Evolutionary conservation across 352 stramenopile species (phyloP).

Genomic region (Phytophthora syringae): DNA sequence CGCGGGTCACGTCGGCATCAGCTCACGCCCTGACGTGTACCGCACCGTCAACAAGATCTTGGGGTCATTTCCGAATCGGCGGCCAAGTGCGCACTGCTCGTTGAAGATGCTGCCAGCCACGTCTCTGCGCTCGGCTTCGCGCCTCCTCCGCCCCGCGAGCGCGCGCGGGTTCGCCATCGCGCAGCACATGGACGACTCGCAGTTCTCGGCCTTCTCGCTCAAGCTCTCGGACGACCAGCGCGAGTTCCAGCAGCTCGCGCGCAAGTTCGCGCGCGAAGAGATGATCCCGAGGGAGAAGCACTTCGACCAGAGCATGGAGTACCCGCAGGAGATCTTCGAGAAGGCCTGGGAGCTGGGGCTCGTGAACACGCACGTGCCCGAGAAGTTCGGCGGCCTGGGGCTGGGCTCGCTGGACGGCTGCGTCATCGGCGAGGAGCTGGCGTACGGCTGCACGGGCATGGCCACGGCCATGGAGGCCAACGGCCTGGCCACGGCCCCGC

Average conservation of each 20-base stretch:
- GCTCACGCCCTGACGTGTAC: not conserved
- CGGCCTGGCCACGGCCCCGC: slow-evolving; percentile 76
- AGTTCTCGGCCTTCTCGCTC: slow-evolving; percentile 62
- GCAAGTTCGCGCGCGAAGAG: slow-evolving; percentile 91
- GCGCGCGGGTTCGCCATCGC: slow-evolving; percentile 49
- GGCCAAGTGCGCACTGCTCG: not conserved
- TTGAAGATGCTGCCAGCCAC: slow-evolving; percentile 19
- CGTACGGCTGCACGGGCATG: slow-evolving; percentile 92
- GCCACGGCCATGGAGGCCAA: slow-evolving; percentile 93
- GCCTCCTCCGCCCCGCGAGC: slow-evolving; percentile 18
- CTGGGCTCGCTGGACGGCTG: slow-evolving; percentile 83
- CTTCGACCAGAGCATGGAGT: slow-evolving; percentile 87
- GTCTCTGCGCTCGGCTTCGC: slow-evolving; percentile 14
- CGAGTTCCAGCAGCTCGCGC: slow-evolving; percentile 85
- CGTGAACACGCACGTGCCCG: slow-evolving; percentile 88
- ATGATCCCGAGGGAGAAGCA: slow-evolving; percentile 90
- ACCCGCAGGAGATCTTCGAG: slow-evolving; percentile 87
- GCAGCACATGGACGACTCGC: slow-evolving; percentile 61
- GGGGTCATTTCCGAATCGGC: slow-evolving; percentile 20
- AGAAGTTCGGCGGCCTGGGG: slow-evolving; percentile 85
- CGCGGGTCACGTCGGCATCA: slow-evolving; percentile 10
- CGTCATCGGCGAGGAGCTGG: slow-evolving; percentile 91
- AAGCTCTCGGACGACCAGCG: slow-evolving; percentile 90
- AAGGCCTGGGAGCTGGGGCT: slow-evolving; percentile 92
- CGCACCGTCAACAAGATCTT: slow-evolving; percentile 7